A percentile compares a stretch with the other conserved stretches of the same genome.
Evolutionary conservation across 371 early-diverging fungal genomes (phyloP).

Genomic region (Chytridium lagenaria): DNA sequence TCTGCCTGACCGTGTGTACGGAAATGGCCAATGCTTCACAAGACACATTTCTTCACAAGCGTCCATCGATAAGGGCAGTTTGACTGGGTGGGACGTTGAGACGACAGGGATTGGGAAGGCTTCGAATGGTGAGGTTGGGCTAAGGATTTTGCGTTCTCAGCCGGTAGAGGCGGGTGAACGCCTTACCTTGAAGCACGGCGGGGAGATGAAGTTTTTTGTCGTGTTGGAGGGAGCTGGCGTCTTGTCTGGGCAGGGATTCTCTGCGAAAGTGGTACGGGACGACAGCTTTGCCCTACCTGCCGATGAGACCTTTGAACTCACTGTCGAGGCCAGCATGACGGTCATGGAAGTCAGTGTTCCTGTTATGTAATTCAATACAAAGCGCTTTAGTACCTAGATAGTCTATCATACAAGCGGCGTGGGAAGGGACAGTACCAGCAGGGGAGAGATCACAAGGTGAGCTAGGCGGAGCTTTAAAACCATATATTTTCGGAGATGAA

Average conservation of each 20-base stretch:
- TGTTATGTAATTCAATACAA: no score
- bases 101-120: constrained; percentile 11
- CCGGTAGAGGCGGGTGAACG: neutral
- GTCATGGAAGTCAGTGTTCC: no score
- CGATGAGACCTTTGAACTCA: neutral
- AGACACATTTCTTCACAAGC: constrained; percentile 14
- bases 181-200: constrained; percentile 8
- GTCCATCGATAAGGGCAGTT: neutral
- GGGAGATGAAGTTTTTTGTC: constrained; percentile 31
- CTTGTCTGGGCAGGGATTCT: neutral
- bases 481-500: no score
- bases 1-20: constrained; percentile 17
- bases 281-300: constrained; percentile 30
- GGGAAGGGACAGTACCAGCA: no score
- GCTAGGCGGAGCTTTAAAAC: no score
- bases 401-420: no score
- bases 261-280: neutral
- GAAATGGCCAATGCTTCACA: constrained; percentile 25
- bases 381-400: no score
- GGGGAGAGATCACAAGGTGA: no score
- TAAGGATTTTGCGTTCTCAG: constrained; percentile 1
- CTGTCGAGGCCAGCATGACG: constrained; percentile 13
- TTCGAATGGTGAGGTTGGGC: constrained; percentile 4
- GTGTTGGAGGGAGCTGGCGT: constrained; percentile 24
- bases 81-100: neutral